Evolutionary conservation across 164 flowering plant genomes (phyloP).

Genomic region (Kingdonia uniflora): DNA sequence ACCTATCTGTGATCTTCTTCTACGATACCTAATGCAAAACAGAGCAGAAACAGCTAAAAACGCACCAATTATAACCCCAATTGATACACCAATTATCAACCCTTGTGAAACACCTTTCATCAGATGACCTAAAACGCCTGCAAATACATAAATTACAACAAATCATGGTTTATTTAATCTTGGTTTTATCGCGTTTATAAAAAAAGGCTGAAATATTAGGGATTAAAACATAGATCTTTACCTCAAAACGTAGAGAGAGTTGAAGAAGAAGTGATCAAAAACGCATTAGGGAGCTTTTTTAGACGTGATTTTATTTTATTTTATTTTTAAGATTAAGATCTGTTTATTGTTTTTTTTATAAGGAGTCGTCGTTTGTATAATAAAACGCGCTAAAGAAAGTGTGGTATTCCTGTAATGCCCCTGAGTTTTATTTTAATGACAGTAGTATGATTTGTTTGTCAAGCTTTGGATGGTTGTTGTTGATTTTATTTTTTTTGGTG

Average conservation of each 20-base stretch:
- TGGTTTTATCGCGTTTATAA: too few species aligned
- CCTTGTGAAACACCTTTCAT: conserved; percentile 72
- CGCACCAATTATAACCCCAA: conserved; percentile 85
- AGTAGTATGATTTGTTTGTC: background rate
- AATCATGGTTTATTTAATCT: too few species aligned
- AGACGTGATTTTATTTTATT: too few species aligned
- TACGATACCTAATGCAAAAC: conserved; percentile 59
- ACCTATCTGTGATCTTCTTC: conserved; percentile 70
- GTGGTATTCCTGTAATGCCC: too few species aligned
- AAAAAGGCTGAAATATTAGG: too few species aligned
- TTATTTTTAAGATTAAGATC: too few species aligned
- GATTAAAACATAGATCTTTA: too few species aligned
- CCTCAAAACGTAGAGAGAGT: too few species aligned
- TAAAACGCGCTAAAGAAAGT: conserved; percentile 7
- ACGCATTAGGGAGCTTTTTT: background rate
- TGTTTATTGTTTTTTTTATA: background rate
- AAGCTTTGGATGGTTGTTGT: background rate
- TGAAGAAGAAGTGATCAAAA: background rate
- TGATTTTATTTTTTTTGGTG: background rate
- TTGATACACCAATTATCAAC: conserved; percentile 75
- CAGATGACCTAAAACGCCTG: conserved; percentile 11
- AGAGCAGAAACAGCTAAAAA: conserved; percentile 57
- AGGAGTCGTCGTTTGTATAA: conserved; percentile 8
- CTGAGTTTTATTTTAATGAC: too few species aligned
- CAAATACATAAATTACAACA: too few species aligned